Base-by-base conservation (phyloP, 2,329 filamentous ascomycete species). In the Scolecobasidium constrictum region DNA sequence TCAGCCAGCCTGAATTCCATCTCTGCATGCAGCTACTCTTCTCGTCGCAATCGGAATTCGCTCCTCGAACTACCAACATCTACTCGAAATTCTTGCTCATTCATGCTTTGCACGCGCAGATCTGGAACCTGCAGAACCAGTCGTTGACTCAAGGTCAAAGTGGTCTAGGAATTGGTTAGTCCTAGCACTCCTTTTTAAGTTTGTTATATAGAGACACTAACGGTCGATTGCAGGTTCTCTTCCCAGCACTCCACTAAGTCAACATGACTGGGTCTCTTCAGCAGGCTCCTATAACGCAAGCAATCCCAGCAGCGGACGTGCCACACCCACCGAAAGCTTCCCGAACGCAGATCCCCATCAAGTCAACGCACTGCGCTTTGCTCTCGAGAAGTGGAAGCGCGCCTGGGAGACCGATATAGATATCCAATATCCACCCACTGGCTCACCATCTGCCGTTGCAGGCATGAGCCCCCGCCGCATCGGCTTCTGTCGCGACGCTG, bases 21-120 rank as follows among this genome's bases (percentile, higher is more conserved):
- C 66, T 75, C 45, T 77, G 75, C 1, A 63, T 86, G 43, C 70
- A 71, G 41, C 71, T 76, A 1, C 63, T 86, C 34, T 66, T 83
- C 43, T 71, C 81, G 47, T 62, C 65, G 4, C 71, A 67, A 7
- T 70, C 73, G 48, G 68, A 74, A 38, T 75, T 85, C 42, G 73
- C 77, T 45, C 73, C 75, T 3, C 73, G 77, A 35, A 73, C 73
- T 17, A 86, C 81, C 1, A 86, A 86, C 51, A 64, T 81, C 2
- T 83, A 79, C 52, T 79, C 78, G 26, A 86, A 86, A 53, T 86
- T 86, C 52, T 73, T 86, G 43, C 60, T 86, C 37, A 75, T 86
- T 5, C 82, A 86, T 52, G 76, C 74, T 11, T 64, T 87, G 41
- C 69, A 83, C 43, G 68, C 75, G 4, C 69, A 83, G 49, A 73